Evolutionary conservation across 331 rosid species (phyloP).

Genomic region (Rosa hybrid): DNA sequence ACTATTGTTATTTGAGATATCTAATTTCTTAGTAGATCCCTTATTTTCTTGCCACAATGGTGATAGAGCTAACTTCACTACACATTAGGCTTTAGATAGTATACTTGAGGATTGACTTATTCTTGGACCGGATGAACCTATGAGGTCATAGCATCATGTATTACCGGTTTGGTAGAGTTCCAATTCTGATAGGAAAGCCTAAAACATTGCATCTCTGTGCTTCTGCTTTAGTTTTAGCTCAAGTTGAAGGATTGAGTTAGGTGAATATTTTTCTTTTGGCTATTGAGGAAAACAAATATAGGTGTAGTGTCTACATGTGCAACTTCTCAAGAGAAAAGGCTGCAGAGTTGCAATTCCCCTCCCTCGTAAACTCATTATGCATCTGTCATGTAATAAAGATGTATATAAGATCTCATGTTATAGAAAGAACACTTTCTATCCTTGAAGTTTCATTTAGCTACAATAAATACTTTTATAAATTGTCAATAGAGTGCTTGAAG

Average conservation of each 20-base stretch:
- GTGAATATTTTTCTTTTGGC: background rate
- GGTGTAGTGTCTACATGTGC: background rate
- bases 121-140: background rate
- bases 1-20: background rate
- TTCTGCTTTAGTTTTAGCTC: background rate
- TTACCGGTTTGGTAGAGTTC: no score
- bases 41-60: background rate
- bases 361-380: background rate
- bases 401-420: background rate
- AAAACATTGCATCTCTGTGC: background rate
- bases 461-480: no score
- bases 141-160: background rate
- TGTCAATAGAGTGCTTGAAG: background rate
- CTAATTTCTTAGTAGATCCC: background rate
- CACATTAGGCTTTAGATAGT: background rate
- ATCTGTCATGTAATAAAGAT: background rate
- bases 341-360: background rate
- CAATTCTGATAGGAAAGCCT: background rate
- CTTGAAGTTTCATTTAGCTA: background rate
- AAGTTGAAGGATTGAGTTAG: background rate
- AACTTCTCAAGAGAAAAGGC: background rate
- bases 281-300: background rate
- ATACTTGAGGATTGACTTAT: background rate
- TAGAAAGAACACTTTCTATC: background rate
- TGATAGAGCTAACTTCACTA: background rate